A percentile compares a stretch with the other conserved stretches of the same genome.
Evolutionary conservation across 331 rosid species (phyloP).

Genomic region (Dryas integrifolia): DNA sequence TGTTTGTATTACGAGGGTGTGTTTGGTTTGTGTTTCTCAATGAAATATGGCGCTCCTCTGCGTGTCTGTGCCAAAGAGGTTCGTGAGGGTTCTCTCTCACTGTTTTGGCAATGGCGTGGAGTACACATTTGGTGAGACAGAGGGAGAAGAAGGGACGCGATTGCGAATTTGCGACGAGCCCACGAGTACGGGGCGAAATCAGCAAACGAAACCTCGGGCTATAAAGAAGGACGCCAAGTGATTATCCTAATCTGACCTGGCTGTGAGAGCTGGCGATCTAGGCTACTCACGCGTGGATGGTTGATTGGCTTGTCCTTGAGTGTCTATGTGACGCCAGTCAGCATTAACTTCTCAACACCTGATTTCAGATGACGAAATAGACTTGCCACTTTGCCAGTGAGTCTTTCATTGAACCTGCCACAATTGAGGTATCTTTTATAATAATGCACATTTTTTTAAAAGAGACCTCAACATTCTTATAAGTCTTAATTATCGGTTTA

Average conservation of each 20-base stretch:
- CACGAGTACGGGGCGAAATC: neutral
- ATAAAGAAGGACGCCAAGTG: neutral
- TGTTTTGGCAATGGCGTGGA: neutral
- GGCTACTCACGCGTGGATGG: neutral
- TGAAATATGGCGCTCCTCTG: neutral
- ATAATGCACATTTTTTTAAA: too few relatives aligned
- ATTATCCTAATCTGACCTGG: neutral
- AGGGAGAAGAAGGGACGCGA: too few relatives aligned
- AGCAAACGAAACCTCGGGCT: neutral
- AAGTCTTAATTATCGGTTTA: too few relatives aligned
- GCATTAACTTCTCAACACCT: too few relatives aligned
- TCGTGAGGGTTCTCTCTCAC: neutral
- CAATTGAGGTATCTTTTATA: too few relatives aligned
- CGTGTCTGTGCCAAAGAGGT: neutral
- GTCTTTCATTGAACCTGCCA: too few relatives aligned
- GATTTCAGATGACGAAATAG: too few relatives aligned
- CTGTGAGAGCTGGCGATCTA: neutral
- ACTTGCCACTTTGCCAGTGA: too few relatives aligned
- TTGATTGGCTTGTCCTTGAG: neutral
- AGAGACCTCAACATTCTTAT: too few relatives aligned
- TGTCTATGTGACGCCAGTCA: neutral
- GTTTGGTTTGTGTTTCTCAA: neutral
- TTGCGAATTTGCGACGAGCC: too few relatives aligned
- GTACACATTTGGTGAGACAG: neutral
- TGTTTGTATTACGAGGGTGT: neutral